phyloP scores from a whole-genome alignment of 257 asterid species.

The Apocynum venetum region DNA sequence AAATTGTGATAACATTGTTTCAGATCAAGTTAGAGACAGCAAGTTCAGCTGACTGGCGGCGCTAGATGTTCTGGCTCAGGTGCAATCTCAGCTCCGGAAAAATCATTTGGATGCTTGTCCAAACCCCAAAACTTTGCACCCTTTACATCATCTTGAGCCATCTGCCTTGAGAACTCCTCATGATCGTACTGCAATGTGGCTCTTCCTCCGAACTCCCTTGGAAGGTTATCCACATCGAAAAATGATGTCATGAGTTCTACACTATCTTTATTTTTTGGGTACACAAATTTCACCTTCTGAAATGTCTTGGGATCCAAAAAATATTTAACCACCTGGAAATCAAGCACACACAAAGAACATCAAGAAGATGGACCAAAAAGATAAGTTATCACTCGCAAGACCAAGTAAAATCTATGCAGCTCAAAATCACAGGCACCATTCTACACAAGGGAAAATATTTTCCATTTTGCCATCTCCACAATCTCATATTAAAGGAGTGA shows the following conservation, averaged over 20 bases:
- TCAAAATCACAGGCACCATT: not conserved
- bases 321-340: slow-evolving; percentile 81
- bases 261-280: slow-evolving; percentile 86
- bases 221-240: slow-evolving; percentile 82
- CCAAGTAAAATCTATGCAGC: not conserved
- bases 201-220: slow-evolving; percentile 86
- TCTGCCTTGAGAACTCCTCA: slow-evolving; percentile 75
- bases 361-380: not conserved
- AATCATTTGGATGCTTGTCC: slow-evolving; percentile 37
- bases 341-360: not conserved
- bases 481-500: not conserved
- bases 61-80: slow-evolving; percentile 46
- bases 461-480: not conserved
- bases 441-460: not conserved
- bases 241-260: slow-evolving; percentile 74
- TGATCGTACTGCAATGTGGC: slow-evolving; percentile 79
- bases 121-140: slow-evolving; percentile 71
- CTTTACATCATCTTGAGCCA: slow-evolving; percentile 77
- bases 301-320: slow-evolving; percentile 79
- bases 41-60: slow-evolving; percentile 37
- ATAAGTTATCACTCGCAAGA: not conserved
- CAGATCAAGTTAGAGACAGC: not conserved
- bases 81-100: slow-evolving; percentile 58
- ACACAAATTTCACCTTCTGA: slow-evolving; percentile 92
- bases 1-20: not conserved